phyloP scores from a whole-genome alignment of 2,329 filamentous ascomycete genomes.

The Ophiostoma sp. region DNA sequence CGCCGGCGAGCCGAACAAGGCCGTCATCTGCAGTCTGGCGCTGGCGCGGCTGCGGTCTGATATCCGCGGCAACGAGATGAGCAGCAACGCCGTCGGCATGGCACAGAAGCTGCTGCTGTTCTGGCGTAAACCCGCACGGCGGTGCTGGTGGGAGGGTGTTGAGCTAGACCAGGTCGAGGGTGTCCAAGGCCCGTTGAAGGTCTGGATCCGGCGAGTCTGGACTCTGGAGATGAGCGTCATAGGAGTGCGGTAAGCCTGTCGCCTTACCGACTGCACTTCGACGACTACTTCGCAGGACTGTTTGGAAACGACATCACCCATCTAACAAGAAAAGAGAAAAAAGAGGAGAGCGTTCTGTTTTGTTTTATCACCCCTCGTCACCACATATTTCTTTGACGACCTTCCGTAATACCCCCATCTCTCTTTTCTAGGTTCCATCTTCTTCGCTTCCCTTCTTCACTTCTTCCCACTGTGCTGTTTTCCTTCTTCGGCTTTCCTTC shows the following conservation, averaged over 20 bases:
- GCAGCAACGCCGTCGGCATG: slow-evolving; percentile 86
- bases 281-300: not conserved
- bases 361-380: not conserved
- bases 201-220: slow-evolving; percentile 98
- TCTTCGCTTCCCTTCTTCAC: not conserved
- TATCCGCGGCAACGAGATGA: slow-evolving; percentile 70
- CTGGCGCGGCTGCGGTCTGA: slow-evolving; percentile 89
- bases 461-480: not conserved
- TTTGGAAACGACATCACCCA: not conserved
- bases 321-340: slow-evolving; percentile 9
- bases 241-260: slow-evolving; percentile 58
- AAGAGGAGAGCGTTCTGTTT: not conserved
- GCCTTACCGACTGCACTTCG: not conserved
- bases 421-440: not conserved
- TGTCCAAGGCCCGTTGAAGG: slow-evolving; percentile 85
- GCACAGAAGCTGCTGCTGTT: slow-evolving; percentile 95
- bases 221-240: slow-evolving; percentile 98
- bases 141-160: slow-evolving; percentile 99
- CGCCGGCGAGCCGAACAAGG: slow-evolving; percentile 96
- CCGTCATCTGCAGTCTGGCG: slow-evolving; percentile 93
- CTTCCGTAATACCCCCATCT: slow-evolving; percentile 13
- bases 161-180: slow-evolving; percentile 86
- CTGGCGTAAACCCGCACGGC: slow-evolving; percentile 91
- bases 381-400: not conserved
- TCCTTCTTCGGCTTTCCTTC: not conserved